Percentiles rank a stretch among this genome's conserved stretches.
phyloP scores from a whole-genome alignment of 2,329 filamentous ascomycete species.

The Trichophyton simii region DNA sequence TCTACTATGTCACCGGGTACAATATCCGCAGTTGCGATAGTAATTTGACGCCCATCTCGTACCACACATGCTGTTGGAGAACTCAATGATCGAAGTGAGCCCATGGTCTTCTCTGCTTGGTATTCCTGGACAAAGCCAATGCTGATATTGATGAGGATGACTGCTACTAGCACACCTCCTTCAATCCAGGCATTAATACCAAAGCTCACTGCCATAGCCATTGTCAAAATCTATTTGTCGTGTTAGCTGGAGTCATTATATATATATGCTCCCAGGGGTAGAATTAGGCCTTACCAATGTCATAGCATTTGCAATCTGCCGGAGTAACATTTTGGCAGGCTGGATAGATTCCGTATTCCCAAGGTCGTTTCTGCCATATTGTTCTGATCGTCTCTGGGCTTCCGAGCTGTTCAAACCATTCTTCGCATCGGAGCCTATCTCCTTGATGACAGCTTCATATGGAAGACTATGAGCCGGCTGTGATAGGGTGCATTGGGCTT shows the following conservation, averaged over 20 bases:
- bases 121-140: slow-evolving; percentile 46
- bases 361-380: slow-evolving; percentile 52
- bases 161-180: slow-evolving; percentile 45
- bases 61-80: slow-evolving; percentile 40
- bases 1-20: slow-evolving; percentile 49
- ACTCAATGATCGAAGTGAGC: slow-evolving; percentile 38
- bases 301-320: slow-evolving; percentile 55
- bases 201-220: slow-evolving; percentile 46
- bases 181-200: slow-evolving; percentile 49
- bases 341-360: slow-evolving; percentile 38
- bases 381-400: slow-evolving; percentile 42
- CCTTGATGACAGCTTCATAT: slow-evolving; percentile 40
- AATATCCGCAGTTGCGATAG: slow-evolving; percentile 43
- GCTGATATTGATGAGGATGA: slow-evolving; percentile 46
- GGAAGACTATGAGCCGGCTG: slow-evolving; percentile 51
- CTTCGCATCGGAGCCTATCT: slow-evolving; percentile 44
- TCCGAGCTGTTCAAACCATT: slow-evolving; percentile 47
- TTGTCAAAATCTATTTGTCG: slow-evolving; percentile 33
- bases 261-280: background rate
- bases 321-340: slow-evolving; percentile 47
- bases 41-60: slow-evolving; percentile 37
- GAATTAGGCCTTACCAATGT: slow-evolving; percentile 39
- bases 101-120: slow-evolving; percentile 42
- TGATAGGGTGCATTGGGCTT: slow-evolving; percentile 36
- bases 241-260: slow-evolving; percentile 17